Evolutionary conservation across 108 stramenopile species (phyloP).

Genomic region (Discostella pseudostelligera): DNA sequence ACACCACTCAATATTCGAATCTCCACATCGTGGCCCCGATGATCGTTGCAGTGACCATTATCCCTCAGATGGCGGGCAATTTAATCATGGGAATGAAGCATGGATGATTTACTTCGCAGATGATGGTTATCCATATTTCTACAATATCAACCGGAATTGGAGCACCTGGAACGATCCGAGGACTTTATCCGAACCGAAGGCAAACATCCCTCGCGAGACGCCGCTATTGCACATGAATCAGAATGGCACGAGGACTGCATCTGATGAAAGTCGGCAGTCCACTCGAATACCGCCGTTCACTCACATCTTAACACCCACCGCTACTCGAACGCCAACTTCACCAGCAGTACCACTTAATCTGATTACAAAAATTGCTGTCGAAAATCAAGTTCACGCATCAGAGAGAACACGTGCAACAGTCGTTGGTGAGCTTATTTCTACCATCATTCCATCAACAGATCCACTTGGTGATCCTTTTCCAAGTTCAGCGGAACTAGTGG

Average conservation of each 20-base stretch:
- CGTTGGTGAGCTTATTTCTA: neutral
- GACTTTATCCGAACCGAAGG: neutral
- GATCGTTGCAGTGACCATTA: neutral
- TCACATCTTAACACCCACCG: neutral
- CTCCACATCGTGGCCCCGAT: too few species aligned
- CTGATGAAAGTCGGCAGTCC: neutral
- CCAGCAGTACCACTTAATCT: neutral
- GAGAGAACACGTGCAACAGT: neutral
- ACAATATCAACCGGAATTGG: conserved; percentile 13
- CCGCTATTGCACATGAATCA: neutral
- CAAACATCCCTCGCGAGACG: neutral
- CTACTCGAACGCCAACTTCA: neutral
- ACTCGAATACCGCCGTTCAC: neutral
- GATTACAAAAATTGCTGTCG: neutral
- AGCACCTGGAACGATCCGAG: conserved; percentile 40
- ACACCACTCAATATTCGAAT: too few species aligned
- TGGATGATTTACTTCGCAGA: conserved; percentile 23
- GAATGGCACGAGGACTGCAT: neutral
- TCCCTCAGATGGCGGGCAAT: conserved; percentile 4
- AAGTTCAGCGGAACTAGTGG: too few species aligned
- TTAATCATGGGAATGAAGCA: conserved; percentile 9
- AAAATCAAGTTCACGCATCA: neutral
- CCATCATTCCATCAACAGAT: too few species aligned
- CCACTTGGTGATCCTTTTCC: too few species aligned
- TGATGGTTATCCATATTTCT: conserved; percentile 35